Conservation (phyloP, 176 grass and related monocot genomes). For the Oryza meridionalis region DNA sequence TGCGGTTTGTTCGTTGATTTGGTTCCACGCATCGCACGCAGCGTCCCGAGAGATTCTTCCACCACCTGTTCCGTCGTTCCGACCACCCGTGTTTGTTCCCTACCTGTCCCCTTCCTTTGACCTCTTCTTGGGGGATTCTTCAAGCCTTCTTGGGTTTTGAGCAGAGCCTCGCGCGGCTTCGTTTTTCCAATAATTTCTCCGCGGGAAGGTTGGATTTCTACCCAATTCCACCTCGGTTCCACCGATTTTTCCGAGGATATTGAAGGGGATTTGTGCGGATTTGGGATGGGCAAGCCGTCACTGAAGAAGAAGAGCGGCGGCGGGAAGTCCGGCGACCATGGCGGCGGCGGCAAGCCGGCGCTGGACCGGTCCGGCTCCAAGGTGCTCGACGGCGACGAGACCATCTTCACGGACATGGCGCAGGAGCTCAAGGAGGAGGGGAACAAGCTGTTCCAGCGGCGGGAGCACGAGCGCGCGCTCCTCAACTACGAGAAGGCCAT, state of each 20-base stretch:
- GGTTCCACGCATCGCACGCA: constrained; percentile 38
- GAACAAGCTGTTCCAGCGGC: constrained; percentile 83
- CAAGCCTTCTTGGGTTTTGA: constrained; percentile 3
- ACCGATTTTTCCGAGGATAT: constrained; percentile 24
- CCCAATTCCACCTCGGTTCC: constrained; percentile 1
- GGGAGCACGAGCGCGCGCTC: constrained; percentile 73
- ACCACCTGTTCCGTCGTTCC: constrained; percentile 12
- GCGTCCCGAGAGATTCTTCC: constrained; percentile 17
- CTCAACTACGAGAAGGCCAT: constrained; percentile 90
- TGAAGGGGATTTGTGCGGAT: neutral
- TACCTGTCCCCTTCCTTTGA: constrained; percentile 38
- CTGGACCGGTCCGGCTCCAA: constrained; percentile 61
- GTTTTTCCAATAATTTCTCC: neutral
- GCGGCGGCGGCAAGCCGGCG: constrained; percentile 35
- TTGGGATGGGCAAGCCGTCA: constrained; percentile 82
- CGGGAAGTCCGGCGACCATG: constrained; percentile 39
- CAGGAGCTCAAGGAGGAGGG: constrained; percentile 74
- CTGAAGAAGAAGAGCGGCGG: constrained; percentile 72
- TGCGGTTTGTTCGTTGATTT: constrained; percentile 44
- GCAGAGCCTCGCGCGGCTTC: neutral
- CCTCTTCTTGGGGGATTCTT: constrained; percentile 17
- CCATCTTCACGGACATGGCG: constrained; percentile 79
- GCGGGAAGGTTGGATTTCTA: constrained; percentile 22
- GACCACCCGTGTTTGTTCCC: constrained; percentile 24
- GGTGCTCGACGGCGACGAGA: constrained; percentile 75